A percentile compares a stretch with the other conserved stretches of the same genome.
Evolutionary conservation across 1,139 yeast genomes (phyloP).

Genomic region (Yamadazyma jaroonii): DNA sequence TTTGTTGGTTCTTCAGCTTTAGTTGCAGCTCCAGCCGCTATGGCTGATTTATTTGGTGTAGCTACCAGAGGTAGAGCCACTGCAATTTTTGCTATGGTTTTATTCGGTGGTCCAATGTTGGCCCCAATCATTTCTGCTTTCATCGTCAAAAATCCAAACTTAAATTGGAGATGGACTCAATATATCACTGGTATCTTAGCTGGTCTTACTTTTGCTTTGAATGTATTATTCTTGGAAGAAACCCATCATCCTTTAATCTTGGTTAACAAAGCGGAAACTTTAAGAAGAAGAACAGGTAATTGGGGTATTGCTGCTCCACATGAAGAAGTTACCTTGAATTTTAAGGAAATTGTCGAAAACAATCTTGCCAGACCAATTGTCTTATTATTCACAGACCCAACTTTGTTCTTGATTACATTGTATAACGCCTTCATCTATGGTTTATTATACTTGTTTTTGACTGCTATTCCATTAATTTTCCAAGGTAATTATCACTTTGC

Average conservation of each 20-base stretch:
- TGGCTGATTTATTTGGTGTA: conserved; percentile 38
- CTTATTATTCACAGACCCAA: conserved; percentile 73
- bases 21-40: conserved; percentile 44
- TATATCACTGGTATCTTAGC: conserved; percentile 55
- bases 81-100: conserved; percentile 29
- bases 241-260: conserved; percentile 52
- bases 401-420: conserved; percentile 61
- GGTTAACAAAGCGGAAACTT: conserved; percentile 56
- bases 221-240: conserved; percentile 39
- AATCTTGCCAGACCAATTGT: conserved; percentile 67
- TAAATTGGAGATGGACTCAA: conserved; percentile 61
- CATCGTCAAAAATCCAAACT: conserved; percentile 25
- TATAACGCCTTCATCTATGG: conserved; percentile 87
- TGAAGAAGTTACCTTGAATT: conserved; percentile 61
- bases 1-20: conserved; percentile 41
- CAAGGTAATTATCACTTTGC: conserved; percentile 54
- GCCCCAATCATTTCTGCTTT: conserved; percentile 42
- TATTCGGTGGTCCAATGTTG: conserved; percentile 48
- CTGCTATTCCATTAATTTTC: conserved; percentile 78
- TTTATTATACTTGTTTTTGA: conserved; percentile 70
- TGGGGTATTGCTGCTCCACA: conserved; percentile 89
- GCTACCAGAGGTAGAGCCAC: conserved; percentile 36
- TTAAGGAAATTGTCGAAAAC: conserved; percentile 66
- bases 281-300: conserved; percentile 55
- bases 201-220: conserved; percentile 25